phyloP scores from a whole-genome alignment of 768 basidiomycete genomes.

The Coprinellus micaceus region DNA sequence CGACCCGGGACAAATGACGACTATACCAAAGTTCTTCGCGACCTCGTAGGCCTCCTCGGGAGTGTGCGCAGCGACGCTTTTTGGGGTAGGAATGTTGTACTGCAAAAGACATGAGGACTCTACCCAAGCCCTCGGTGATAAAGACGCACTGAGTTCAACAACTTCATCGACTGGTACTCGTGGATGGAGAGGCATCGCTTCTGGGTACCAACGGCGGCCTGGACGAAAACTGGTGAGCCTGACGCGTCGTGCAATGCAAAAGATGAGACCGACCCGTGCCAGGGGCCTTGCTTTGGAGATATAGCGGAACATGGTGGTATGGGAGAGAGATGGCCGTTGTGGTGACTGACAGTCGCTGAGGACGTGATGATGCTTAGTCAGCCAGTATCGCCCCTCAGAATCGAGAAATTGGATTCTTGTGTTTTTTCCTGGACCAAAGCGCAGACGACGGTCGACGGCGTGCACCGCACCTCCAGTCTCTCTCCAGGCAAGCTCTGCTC shows the following conservation, averaged over 20 bases:
- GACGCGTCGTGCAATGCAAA: neutral
- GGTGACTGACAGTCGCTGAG: too few relatives aligned
- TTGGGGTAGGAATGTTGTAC: constrained; percentile 96
- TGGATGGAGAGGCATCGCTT: constrained; percentile 93
- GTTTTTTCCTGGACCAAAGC: constrained; percentile 45
- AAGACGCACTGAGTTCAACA: constrained; percentile 81
- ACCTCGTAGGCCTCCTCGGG: constrained; percentile 87
- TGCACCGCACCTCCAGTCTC: constrained; percentile 62
- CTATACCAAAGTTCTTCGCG: constrained; percentile 82
- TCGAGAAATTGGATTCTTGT: constrained; percentile 1
- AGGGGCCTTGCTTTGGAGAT: constrained; percentile 62
- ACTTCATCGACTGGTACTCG: constrained; percentile 94
- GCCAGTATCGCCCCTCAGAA: constrained; percentile 23
- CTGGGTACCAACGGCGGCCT: constrained; percentile 77
- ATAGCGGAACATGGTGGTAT: constrained; percentile 39
- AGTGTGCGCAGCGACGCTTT: constrained; percentile 81
- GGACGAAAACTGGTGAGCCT: constrained; percentile 10
- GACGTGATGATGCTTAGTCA: constrained; percentile 56
- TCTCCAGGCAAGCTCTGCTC: constrained; percentile 40
- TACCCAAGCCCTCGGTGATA: constrained; percentile 1
- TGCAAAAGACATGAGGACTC: constrained; percentile 27
- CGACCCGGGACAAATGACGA: constrained; percentile 6
- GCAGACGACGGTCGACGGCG: constrained; percentile 75
- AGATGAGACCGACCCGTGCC: constrained; percentile 49
- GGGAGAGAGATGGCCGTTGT: constrained; percentile 12